phyloP scores from a whole-genome alignment of 106 monocot species.

The Dendrobium chrysotoxum region DNA sequence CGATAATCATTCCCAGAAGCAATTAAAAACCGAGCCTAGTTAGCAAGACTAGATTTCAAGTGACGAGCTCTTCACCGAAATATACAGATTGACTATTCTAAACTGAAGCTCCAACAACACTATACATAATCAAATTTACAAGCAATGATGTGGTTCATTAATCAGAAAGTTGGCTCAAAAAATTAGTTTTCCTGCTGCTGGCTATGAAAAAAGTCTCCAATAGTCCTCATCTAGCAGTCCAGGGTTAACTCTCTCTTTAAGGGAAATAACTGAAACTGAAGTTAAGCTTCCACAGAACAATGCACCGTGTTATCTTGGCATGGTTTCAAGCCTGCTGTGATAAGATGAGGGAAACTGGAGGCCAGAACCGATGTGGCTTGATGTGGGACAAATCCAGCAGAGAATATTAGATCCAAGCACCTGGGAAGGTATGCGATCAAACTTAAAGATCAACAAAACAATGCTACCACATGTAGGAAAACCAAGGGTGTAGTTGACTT shows the following conservation, averaged over 20 bases:
- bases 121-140: not conserved
- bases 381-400: slow-evolving; percentile 41
- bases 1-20: too few relatives aligned
- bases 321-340: slow-evolving; percentile 14
- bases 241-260: too few relatives aligned
- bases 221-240: not conserved
- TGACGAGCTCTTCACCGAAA: not conserved
- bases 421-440: slow-evolving; percentile 12
- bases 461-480: not conserved
- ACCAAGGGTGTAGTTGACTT: not conserved
- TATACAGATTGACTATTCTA: not conserved
- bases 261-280: not conserved
- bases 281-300: not conserved
- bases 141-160: not conserved
- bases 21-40: too few relatives aligned
- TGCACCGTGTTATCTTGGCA: not conserved
- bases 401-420: slow-evolving; percentile 44
- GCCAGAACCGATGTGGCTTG: slow-evolving; percentile 31
- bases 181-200: not conserved
- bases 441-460: not conserved
- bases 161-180: not conserved
- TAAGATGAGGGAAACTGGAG: slow-evolving; percentile 30
- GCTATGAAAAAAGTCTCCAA: not conserved
- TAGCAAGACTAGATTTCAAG: not conserved
- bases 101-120: not conserved